Percentiles rank a stretch among this genome's conserved stretches.
These are phyloP conservation scores for Magnaporthiopsis incrustans DNA, from an alignment of 2,329 filamentous ascomycete species.

Conservation along the genomic window DNA sequence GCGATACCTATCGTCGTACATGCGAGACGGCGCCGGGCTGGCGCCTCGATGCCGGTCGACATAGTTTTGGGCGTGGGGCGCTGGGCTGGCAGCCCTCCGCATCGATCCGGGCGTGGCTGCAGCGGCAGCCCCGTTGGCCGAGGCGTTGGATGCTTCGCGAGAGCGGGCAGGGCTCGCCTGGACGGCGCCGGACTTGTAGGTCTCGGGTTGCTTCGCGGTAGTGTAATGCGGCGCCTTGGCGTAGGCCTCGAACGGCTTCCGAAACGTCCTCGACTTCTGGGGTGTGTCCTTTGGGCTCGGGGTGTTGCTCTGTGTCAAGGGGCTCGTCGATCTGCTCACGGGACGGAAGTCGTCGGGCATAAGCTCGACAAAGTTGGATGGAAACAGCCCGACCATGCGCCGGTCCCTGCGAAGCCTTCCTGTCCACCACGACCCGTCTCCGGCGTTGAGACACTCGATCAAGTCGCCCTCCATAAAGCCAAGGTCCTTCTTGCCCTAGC, in stretches of 20 bases:
- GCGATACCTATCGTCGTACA: conserved; percentile 18
- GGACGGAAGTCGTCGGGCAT: conserved; percentile 81
- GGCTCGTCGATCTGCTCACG: conserved; percentile 52
- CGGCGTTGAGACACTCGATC: conserved; percentile 96
- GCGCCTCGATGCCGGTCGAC: conserved; percentile 7
- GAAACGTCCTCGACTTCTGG: conserved; percentile 55
- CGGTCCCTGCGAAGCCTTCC: conserved; percentile 83
- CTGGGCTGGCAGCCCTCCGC: conserved; percentile 17
- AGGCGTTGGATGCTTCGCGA: conserved; percentile 34
- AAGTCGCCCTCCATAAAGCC: conserved; percentile 96
- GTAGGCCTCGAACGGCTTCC: conserved; percentile 61
- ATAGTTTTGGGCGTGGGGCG: conserved; percentile 22
- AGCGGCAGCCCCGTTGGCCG: conserved; percentile 13
- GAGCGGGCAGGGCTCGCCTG: conserved; percentile 28
- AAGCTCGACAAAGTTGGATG: conserved; percentile 94
- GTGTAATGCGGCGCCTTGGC: conserved; percentile 59
- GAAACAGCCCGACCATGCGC: conserved; percentile 85
- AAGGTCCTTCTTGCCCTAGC: conserved; percentile 77
- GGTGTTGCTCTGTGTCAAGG: conserved; percentile 48
- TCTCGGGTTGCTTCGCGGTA: conserved; percentile 51
- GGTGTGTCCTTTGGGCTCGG: conserved; percentile 46
- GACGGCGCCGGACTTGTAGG: conserved; percentile 33
- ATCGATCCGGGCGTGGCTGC: too few species aligned
- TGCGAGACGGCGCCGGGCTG: conserved; percentile 14
- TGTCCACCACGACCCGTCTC: conserved; percentile 98